Evolutionary conservation across 768 basidiomycete species (phyloP), one percentile per base, ranked within the genome.

Genomic region (Agaricus blazei): DNA sequence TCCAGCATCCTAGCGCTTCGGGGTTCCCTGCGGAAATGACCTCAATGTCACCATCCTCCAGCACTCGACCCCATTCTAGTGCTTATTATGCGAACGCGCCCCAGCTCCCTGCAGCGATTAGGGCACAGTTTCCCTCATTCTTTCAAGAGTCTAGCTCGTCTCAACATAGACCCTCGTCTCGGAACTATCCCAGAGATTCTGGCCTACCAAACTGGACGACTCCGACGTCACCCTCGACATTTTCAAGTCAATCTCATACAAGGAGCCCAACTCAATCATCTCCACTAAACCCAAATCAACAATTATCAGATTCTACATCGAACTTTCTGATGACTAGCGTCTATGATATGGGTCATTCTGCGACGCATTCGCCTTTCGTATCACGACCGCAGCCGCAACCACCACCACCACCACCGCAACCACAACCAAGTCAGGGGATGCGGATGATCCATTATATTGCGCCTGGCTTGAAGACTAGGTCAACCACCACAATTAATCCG

Each of bases 371-470:
- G 34, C 11, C 34, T 34, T 34, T 34, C 34, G 34, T 34, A 11
- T 34, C 34, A 4, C 23, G 15, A 23, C 14, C 44, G 8, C 11
- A 12, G 5, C 46, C 26, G 7, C 15, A 26, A 9, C n/a, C 46
- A 4, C 23, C 24, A 23, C 14, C 44, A 9, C n/a, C 46, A 31
- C 27, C 26, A 14, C 23, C 42, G 6, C 6, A 26, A 14, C 43
- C 43, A 9, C 51, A 31, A 38, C 31, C 51, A 5, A 27, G 42
- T 23, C 51, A 52, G 34, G 51, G 51, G 11, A 52, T 52, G 31
- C 42, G 43, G 43, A 46, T 52, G 51, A 52, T 52, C 15, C 51
- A 52, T 36, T 52, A 52, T 36, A 42, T 52, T 52, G 24, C 29
- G 4, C 51, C 51, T 29, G 51, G 43, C 14, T 15, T 19, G 4